phyloP scores from a whole-genome alignment of 208 protist species.

The Trypanosoma brucei region DNA sequence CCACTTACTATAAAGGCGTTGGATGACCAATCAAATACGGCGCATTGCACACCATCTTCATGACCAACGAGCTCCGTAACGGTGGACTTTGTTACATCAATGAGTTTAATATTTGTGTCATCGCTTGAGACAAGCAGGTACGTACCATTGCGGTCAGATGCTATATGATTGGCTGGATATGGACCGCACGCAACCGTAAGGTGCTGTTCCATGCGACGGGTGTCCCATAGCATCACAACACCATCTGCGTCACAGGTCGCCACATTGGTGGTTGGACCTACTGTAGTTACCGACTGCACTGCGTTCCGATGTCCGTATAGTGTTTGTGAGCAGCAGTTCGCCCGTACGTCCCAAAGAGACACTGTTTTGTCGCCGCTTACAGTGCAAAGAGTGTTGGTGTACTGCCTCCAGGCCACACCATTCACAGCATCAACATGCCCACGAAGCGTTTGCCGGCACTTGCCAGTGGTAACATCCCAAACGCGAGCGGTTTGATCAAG shows the following conservation, averaged over 20 bases:
- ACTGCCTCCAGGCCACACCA: slow-evolving; percentile 89
- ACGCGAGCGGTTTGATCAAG: slow-evolving; percentile 94
- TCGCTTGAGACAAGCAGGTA: slow-evolving; percentile 91
- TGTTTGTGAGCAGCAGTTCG: slow-evolving; percentile 91
- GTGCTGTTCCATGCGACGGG: slow-evolving; percentile 60
- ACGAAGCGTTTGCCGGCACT: slow-evolving; percentile 90
- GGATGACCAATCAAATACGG: slow-evolving; percentile 70
- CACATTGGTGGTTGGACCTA: slow-evolving; percentile 37
- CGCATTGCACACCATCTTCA: slow-evolving; percentile 83
- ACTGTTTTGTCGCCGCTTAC: slow-evolving; percentile 96
- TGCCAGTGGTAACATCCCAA: slow-evolving; percentile 88
- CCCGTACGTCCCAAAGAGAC: slow-evolving; percentile 94
- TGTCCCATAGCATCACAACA: slow-evolving; percentile 83
- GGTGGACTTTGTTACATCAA: slow-evolving; percentile 78
- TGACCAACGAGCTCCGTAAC: slow-evolving; percentile 76
- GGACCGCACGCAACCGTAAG: slow-evolving; percentile 59
- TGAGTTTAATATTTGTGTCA: slow-evolving; percentile 93
- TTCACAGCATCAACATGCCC: slow-evolving; percentile 96
- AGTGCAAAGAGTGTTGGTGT: slow-evolving; percentile 92
- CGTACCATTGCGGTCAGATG: slow-evolving; percentile 59
- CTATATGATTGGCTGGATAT: slow-evolving; percentile 67
- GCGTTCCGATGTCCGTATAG: slow-evolving; percentile 94
- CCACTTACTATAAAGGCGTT: slow-evolving; percentile 80
- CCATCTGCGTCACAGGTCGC: slow-evolving; percentile 94
- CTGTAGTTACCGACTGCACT: slow-evolving; percentile 73